Conservation (phyloP, 2,329 filamentous ascomycete genomes). For the Sporothrix inflata region DNA sequence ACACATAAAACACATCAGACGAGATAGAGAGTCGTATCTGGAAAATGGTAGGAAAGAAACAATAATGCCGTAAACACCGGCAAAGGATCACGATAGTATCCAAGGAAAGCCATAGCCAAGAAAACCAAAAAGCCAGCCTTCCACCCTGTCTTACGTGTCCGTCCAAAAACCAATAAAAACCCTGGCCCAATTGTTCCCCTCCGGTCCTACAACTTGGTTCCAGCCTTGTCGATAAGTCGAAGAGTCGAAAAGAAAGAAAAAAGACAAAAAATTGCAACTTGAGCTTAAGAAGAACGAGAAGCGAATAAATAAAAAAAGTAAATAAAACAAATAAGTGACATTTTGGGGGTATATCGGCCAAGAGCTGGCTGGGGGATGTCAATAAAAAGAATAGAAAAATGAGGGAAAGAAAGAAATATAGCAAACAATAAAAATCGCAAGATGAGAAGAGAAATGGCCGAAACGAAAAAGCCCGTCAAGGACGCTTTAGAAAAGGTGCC, state of each 20-base stretch:
- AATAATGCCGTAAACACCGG: neutral
- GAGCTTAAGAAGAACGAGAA: neutral
- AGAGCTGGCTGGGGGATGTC: neutral
- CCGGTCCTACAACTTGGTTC: neutral
- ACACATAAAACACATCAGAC: conserved; percentile 9
- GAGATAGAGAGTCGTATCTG: neutral
- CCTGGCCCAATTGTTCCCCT: conserved; percentile 4
- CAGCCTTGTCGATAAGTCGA: neutral
- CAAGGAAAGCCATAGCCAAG: neutral
- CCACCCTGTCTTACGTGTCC: neutral
- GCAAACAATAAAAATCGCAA: neutral
- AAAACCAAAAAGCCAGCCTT: conserved; percentile 10
- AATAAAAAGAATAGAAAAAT: neutral
- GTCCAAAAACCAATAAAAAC: neutral
- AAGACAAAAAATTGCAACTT: neutral
- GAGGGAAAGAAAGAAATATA: neutral
- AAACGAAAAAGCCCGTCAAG: neutral
- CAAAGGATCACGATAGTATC: neutral
- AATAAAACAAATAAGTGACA: neutral
- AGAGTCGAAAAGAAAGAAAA: neutral
- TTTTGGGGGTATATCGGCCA: conserved; percentile 16
- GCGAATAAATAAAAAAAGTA: neutral
- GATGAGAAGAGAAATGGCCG: neutral
- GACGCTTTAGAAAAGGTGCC: conserved; percentile 53
- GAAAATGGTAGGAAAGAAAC: neutral